phyloP scores from a whole-genome alignment of 1,139 yeast species.

The Pichia sp. region DNA sequence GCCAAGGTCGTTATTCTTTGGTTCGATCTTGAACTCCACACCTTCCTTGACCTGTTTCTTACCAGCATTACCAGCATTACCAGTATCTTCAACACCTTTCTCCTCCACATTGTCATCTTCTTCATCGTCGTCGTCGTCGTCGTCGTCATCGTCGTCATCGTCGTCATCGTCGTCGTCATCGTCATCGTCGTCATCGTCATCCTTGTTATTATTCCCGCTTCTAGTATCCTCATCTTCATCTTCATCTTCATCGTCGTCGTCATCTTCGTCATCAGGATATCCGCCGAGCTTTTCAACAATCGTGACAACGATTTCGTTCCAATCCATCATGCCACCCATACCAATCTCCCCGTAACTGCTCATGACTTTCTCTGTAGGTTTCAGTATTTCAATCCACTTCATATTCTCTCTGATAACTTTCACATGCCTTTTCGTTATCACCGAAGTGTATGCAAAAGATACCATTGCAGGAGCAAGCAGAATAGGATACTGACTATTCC shows the following conservation, averaged over 20 bases:
- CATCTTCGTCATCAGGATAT: constrained; percentile 68
- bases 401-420: constrained; percentile 73
- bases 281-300: constrained; percentile 83
- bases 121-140: constrained; percentile 14
- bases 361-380: constrained; percentile 89
- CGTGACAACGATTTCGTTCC: constrained; percentile 84
- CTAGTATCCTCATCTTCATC: constrained; percentile 43
- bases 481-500: constrained; percentile 88
- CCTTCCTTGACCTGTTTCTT: constrained; percentile 23
- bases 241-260: constrained; percentile 39
- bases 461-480: constrained; percentile 93
- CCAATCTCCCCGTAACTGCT: constrained; percentile 95
- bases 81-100: not conserved
- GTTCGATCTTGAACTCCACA: not conserved
- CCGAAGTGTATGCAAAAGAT: constrained; percentile 81
- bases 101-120: constrained; percentile 10
- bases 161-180: constrained; percentile 34
- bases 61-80: not conserved
- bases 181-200: constrained; percentile 39
- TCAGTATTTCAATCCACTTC: constrained; percentile 86
- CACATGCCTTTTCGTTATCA: constrained; percentile 79
- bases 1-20: not conserved
- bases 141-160: constrained; percentile 41
- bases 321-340: constrained; percentile 90
- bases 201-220: constrained; percentile 43